Evolutionary conservation across 1,139 yeast species (phyloP), one percentile per base, ranked within the genome.

Genomic region (Pichia inconspicua): DNA sequence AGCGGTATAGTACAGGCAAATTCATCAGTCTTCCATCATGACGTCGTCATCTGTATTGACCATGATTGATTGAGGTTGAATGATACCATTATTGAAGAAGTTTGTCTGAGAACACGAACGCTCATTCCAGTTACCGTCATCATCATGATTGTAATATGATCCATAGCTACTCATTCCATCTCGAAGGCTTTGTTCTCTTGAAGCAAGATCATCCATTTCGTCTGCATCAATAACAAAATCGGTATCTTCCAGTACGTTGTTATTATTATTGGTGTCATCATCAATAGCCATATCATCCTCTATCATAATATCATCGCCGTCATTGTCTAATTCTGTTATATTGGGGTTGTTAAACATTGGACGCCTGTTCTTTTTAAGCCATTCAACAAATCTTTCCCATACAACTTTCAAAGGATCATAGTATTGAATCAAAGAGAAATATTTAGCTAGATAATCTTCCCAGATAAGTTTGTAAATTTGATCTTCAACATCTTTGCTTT

Each of bases 141-240:
- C 53, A 19, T 48, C 51, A 12, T 52, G 51, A 4, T 38, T 41
- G 28, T 53, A 53, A 28, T 53, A 53, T 2, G 54, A 42, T 3
- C 56, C 56, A 42, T 53, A 53, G 25, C 47, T 37, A 36, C 56
- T 53, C 53, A 49, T 53, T 1, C 54, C 54, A 25, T 51, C 46
- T 8, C 48, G 22, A 8, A 53, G 17, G 10, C 36, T 42, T 37
- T 48, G 48, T 19, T 43, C 45, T 27, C 35, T 15, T 19, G 40
- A 25, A n/a, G 51, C 44, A 9, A 45, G 27, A 8, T n/a, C 28
- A 3, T 30, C 27, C 11, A 40, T 22, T 34, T 43, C 42, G 15
- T 17, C 27, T 11, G 19, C 36, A 17, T 36, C 41, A 30, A 41
- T 47, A 7, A n/a, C 17, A 36, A 39, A 39, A 17, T 28, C 47